phyloP scores from a whole-genome alignment of 2,329 filamentous ascomycete species.

The Ophiostoma fasciatum region DNA sequence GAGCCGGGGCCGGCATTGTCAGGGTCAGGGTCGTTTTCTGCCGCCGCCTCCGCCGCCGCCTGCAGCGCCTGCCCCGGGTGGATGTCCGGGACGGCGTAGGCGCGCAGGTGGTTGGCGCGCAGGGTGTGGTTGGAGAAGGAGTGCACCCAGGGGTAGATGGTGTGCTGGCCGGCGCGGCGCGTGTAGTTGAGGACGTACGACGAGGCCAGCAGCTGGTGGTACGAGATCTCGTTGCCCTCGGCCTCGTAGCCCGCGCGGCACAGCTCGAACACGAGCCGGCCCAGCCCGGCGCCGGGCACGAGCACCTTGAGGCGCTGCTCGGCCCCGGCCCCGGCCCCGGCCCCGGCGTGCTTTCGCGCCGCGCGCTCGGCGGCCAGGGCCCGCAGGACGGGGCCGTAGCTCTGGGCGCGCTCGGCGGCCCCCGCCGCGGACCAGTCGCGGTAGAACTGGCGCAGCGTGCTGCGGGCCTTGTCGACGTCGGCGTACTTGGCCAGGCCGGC shows the following conservation, averaged over 20 bases:
- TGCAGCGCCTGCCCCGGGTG: conserved; percentile 47
- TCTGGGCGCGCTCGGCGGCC: conserved; percentile 54
- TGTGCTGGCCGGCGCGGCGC: conserved; percentile 43
- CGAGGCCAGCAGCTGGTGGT: conserved; percentile 86
- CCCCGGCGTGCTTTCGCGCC: conserved; percentile 10
- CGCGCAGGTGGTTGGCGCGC: conserved; percentile 58
- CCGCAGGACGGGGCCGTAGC: conserved; percentile 58
- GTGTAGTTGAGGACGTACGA: conserved; percentile 61
- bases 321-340: conserved; percentile 9
- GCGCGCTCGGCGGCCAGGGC: conserved; percentile 40
- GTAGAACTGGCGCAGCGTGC: conserved; percentile 85
- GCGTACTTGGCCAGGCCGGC: conserved; percentile 49
- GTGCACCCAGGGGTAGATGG: conserved; percentile 72
- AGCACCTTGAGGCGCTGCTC: conserved; percentile 45
- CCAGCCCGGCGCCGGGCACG: conserved; percentile 80
- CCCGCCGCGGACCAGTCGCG: conserved; percentile 86
- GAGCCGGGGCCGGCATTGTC: conserved; percentile 29
- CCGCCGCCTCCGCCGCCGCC: neutral
- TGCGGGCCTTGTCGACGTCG: conserved; percentile 83
- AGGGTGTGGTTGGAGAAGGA: conserved; percentile 74
- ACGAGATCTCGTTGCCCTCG: conserved; percentile 93
- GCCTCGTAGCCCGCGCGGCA: conserved; percentile 55
- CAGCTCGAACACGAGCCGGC: conserved; percentile 78
- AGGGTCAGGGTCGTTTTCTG: neutral
- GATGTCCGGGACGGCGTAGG: conserved; percentile 65